Conservation (phyloP, 2,329 filamentous ascomycete species). For the Moelleriella libera region DNA sequence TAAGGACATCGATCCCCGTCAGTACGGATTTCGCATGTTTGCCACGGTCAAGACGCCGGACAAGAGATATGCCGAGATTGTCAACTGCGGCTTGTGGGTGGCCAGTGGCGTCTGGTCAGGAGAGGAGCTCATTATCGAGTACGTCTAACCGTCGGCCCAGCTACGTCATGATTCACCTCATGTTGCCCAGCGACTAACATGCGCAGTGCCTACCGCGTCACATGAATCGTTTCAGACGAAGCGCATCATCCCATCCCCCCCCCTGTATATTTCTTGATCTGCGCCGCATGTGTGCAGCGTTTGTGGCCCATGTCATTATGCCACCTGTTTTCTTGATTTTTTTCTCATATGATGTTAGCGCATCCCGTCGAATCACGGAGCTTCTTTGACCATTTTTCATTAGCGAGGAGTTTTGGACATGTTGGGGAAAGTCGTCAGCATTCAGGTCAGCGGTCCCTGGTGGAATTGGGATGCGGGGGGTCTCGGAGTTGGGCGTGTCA, state of each 20-base stretch:
- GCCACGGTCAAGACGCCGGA: conserved; percentile 35
- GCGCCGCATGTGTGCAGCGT: neutral
- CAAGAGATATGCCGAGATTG: conserved; percentile 30
- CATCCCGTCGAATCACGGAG: too few relatives aligned
- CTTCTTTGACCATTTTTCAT: too few relatives aligned
- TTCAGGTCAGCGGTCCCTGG: too few relatives aligned
- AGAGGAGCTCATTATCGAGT: conserved; percentile 32
- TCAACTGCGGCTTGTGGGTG: conserved; percentile 36
- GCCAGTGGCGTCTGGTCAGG: conserved; percentile 32
- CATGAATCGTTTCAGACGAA: neutral
- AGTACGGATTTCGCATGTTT: conserved; percentile 34
- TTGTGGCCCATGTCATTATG: too few relatives aligned
- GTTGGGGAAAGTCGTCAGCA: too few relatives aligned
- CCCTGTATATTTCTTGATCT: neutral
- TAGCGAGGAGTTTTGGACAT: too few relatives aligned
- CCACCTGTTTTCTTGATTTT: too few relatives aligned
- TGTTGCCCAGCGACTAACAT: neutral
- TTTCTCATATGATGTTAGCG: too few relatives aligned
- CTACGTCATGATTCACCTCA: neutral
- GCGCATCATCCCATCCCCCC: neutral
- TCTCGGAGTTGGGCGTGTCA: too few relatives aligned
- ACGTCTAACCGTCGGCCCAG: conserved; percentile 8
- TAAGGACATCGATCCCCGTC: conserved; percentile 24
- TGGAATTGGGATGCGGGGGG: too few relatives aligned
- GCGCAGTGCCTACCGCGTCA: conserved; percentile 4